Percentiles rank a stretch among this genome's conserved stretches.
Conservation (phyloP, 208 protist genomes). For the Trypanosoma cruzi region DNA sequence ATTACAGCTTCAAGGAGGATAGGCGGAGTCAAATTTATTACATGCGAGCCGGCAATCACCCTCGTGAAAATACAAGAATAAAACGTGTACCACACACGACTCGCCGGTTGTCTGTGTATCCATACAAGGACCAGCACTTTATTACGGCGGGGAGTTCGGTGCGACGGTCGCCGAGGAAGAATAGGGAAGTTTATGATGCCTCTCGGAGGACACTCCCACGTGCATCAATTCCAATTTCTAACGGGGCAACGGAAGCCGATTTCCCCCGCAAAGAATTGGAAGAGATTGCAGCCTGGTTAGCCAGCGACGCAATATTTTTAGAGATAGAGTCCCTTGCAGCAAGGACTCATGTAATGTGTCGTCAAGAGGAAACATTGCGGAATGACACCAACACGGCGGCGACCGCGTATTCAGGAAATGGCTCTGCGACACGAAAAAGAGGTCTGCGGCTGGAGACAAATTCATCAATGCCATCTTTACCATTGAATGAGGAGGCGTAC, state of each 20-base stretch:
- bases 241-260: background rate
- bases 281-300: background rate
- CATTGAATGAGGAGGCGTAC: slow-evolving; percentile 1
- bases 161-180: background rate
- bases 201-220: background rate
- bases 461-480: background rate
- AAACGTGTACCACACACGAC: background rate
- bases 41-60: background rate
- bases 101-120: slow-evolving; percentile 21
- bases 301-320: slow-evolving; percentile 11
- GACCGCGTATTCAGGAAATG: background rate
- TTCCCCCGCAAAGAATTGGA: slow-evolving; percentile 3
- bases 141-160: background rate
- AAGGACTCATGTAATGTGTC: background rate
- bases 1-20: too few species aligned
- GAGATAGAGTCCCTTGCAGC: slow-evolving; percentile 8
- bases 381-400: background rate
- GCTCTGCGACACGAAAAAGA: background rate
- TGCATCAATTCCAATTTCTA: background rate
- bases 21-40: background rate
- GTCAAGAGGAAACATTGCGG: background rate
- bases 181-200: background rate
- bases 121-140: slow-evolving; percentile 20
- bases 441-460: background rate
- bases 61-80: background rate